Percentiles rank a stretch among this genome's conserved stretches.
Conservation (phyloP, 148 eudicot species). For the Vaccinium myrtillus region DNA sequence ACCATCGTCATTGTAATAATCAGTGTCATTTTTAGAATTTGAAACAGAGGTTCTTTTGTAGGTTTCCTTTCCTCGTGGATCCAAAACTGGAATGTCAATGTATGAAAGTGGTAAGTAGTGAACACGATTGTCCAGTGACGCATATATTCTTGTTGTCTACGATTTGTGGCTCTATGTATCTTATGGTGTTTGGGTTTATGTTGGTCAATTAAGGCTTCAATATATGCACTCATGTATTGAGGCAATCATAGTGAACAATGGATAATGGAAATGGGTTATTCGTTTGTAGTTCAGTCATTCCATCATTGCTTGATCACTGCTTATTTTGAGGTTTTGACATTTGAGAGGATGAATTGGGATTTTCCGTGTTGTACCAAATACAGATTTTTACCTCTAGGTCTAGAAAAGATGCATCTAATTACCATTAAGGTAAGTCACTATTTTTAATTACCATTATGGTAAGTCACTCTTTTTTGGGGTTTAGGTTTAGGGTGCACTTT, state of each 20-base stretch:
- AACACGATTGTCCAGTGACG: slow-evolving; percentile 1
- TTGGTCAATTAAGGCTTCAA: not conserved
- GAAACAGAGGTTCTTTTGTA: slow-evolving; percentile 23
- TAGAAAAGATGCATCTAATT: too few species aligned
- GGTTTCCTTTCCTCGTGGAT: slow-evolving; percentile 61
- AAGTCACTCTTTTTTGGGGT: too few species aligned
- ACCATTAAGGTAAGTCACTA: too few species aligned
- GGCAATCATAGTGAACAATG: not conserved
- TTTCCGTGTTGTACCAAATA: not conserved
- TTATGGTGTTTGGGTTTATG: not conserved
- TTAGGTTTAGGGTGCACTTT: too few species aligned
- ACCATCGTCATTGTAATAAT: not conserved
- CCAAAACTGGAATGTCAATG: slow-evolving; percentile 54
- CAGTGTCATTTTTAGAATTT: not conserved
- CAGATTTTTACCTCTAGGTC: too few species aligned
- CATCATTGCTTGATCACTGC: not conserved
- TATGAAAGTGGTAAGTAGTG: slow-evolving; percentile 54
- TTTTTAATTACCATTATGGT: too few species aligned
- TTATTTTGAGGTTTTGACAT: not conserved
- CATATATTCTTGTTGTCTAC: not conserved
- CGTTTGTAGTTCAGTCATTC: not conserved
- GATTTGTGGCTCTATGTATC: not conserved
- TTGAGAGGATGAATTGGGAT: not conserved
- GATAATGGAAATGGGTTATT: not conserved
- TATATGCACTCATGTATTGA: not conserved